phyloP scores from a whole-genome alignment of 306 rosid genomes.

The Comarum palustre region DNA sequence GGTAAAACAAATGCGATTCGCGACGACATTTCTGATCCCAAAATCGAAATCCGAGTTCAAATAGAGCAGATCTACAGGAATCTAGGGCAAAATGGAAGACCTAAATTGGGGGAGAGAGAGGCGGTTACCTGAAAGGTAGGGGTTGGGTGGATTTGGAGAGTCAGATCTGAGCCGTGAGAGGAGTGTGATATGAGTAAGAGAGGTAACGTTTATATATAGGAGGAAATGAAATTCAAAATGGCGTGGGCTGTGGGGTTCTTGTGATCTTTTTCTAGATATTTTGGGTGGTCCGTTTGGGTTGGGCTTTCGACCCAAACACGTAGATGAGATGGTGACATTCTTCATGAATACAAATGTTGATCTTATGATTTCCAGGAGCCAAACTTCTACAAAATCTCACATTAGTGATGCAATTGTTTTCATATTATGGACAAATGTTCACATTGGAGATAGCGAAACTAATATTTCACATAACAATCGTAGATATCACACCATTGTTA shows the following conservation, averaged over 20 bases:
- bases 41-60: neutral
- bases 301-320: neutral
- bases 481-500: too few species aligned
- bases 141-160: neutral
- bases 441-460: too few species aligned
- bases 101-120: neutral
- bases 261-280: neutral
- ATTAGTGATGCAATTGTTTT: too few species aligned
- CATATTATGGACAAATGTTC: too few species aligned
- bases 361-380: too few species aligned
- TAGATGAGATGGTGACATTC: too few species aligned
- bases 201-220: neutral
- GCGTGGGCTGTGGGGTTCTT: conserved; percentile 2
- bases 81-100: neutral
- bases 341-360: too few species aligned
- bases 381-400: too few species aligned
- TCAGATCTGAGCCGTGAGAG: conserved; percentile 17
- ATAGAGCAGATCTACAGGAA: neutral
- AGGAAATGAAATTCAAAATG: conserved; percentile 7
- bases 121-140: neutral
- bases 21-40: neutral
- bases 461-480: too few species aligned
- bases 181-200: neutral
- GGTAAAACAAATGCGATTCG: neutral
- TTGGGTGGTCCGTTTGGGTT: neutral